These are phyloP conservation scores for Barnettozyma siamensis DNA, from an alignment of 805 yeast genomes.

Conservation along the genomic window DNA sequence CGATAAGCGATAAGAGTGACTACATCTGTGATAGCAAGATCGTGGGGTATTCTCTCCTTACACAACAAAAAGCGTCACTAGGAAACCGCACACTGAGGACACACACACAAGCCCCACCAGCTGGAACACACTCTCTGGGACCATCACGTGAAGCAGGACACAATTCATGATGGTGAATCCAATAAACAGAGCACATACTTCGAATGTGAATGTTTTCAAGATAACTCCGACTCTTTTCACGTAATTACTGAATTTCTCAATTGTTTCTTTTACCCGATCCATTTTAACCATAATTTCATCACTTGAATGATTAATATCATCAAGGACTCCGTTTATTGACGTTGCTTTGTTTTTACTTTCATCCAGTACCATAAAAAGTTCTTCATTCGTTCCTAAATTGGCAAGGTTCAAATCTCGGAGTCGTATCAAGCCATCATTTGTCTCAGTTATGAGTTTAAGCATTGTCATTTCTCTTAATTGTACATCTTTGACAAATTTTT, in stretches of 20 bases:
- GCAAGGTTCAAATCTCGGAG: background rate
- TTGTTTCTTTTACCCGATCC: background rate
- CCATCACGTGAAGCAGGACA: too few species aligned
- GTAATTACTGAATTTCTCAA: too few species aligned
- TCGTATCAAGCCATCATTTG: background rate
- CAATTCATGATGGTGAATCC: background rate
- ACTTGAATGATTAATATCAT: background rate
- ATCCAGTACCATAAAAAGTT: background rate
- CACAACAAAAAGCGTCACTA: too few species aligned
- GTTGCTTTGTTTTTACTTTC: background rate
- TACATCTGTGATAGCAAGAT: too few species aligned
- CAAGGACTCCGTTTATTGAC: background rate
- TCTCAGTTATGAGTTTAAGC: background rate
- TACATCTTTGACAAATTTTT: conserved; percentile 13
- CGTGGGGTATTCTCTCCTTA: too few species aligned
- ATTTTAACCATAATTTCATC: background rate
- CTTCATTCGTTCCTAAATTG: background rate
- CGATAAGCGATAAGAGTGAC: too few species aligned
- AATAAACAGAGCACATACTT: background rate
- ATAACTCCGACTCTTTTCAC: background rate
- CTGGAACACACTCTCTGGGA: too few species aligned
- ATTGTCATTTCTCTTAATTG: conserved; percentile 8
- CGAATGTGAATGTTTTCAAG: too few species aligned
- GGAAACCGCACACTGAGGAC: too few species aligned
- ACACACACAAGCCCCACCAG: too few species aligned